Base-by-base conservation (phyloP, 345 rosid genomes). In the Luvunga scandens region DNA sequence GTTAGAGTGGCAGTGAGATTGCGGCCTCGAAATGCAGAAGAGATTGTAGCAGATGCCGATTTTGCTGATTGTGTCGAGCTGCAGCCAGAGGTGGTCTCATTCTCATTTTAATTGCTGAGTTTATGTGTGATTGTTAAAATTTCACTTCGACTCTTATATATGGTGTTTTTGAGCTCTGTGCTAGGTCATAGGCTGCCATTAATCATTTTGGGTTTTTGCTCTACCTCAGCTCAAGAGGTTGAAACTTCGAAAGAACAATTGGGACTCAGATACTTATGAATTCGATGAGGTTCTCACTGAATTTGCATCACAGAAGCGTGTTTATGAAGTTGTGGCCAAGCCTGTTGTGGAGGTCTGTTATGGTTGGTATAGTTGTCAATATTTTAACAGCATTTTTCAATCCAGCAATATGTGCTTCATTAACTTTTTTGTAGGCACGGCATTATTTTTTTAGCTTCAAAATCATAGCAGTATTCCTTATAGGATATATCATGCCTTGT, bases 211-310 rank as follows among this genome's bases (percentile, higher is more conserved):
- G 27, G 30, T 28, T 24, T 76, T 71, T 77, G 30, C 59, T 61
- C 18, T 75, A 28, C 81, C 25, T 75, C 79, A 96, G 99, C 88
- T 93, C 78, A 91, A 97, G 84, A 88, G 99, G 88, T 86, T 97
- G 91, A 97, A 97, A 84, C 94, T 97, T 34, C 81, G 99, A 83
- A 97, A 91, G 80, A 97, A 97, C 88, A 97, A 97, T 82, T 97
- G 99, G 98, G 98, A 97, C 63, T 83, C 93, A 0, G 99, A 97
- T 74, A 97, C 98, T 30, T 97, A 90, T 64, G 97, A 97, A 86
- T 97, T 97, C 75, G 98, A 97, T 81, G 99, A 97, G 78, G 91
- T 97, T 69, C 93, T 97, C 66, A 97, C 99, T 16, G 99, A 94
- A 83, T 89, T 84, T 72, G 98, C 99, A 42, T 97, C 99, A 0